Base-by-base conservation (phyloP, 2,329 filamentous ascomycete species). In the Ascochyta viciae-villosae region DNA sequence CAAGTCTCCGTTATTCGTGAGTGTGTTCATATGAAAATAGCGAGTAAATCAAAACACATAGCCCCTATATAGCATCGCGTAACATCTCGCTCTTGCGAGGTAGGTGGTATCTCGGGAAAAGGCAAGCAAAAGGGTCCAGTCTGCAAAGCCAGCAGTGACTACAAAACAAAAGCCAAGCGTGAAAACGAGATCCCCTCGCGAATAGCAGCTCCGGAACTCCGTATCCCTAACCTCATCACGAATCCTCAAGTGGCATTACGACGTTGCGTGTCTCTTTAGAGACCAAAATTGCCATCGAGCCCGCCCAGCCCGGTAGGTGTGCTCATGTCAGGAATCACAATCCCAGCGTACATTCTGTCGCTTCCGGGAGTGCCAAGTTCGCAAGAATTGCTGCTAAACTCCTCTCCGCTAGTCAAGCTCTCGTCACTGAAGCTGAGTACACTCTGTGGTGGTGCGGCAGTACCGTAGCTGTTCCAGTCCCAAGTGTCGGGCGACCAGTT, bases 391-490 rank as follows among this genome's bases (percentile, higher is more conserved):
- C 63, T 68, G 31, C 66, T 71, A 57, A 76, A 77, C 41, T 76
- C 72, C 48, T 81, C 80, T 2, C 83, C 81, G 15, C 83, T 84
- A 15, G 79, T 85, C 54, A 86, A 64, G 54, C 83, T 86, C 67
- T 87, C 85, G 42, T 86, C 84, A 6, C 83, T 85, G 57, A 85
- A 83, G 70, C 84, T 86, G 27, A 85, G 72, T 3, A 85, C 82
- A 57, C 84, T 86, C 61, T 83, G 83, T 27, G 82, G 74, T 0
- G 71, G 67, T 13, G 69, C 65, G 4, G 68, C 66, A 29, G 70
- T 62, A 53, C 60, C 55, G 49, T 65, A 61, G 50, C 65, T 61
- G 22, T 60, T 55, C 68, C 71, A 71, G 37, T 69, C 72, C 74
- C 74, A 77, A 23, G 72, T 61, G 22, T 67, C 68, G 1, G 75